These are phyloP conservation scores for Didymellaceae sp. DNA, from an alignment of 2,329 filamentous ascomycete genomes.

Conservation along the genomic window DNA sequence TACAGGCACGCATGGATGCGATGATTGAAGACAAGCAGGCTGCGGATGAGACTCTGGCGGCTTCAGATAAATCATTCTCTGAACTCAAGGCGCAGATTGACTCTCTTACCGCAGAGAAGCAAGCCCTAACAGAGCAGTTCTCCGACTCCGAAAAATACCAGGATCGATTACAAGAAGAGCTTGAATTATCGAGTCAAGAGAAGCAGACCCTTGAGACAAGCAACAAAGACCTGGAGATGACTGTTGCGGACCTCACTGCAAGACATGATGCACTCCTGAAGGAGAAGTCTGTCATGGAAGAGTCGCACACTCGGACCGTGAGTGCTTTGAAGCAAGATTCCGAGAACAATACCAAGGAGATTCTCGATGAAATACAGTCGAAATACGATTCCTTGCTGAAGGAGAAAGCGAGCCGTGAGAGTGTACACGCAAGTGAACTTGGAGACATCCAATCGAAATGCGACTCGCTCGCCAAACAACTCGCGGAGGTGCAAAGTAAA, in stretches of 20 bases:
- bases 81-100: constrained; percentile 36
- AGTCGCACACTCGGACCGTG: constrained; percentile 37
- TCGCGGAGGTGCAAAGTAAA: constrained; percentile 33
- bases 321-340: constrained; percentile 42
- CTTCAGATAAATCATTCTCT: constrained; percentile 10
- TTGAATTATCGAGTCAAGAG: constrained; percentile 26
- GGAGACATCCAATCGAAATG: constrained; percentile 25
- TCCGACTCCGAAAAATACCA: constrained; percentile 22
- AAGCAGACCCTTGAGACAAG: constrained; percentile 27
- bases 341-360: constrained; percentile 34
- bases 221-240: constrained; percentile 28
- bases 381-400: constrained; percentile 30
- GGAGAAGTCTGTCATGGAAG: constrained; percentile 40
- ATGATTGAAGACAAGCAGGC: constrained; percentile 23
- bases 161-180: constrained; percentile 26
- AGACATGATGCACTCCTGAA: constrained; percentile 37
- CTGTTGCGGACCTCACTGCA: constrained; percentile 40
- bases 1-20: constrained; percentile 17
- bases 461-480: constrained; percentile 26
- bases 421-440: constrained; percentile 27
- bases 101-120: constrained; percentile 24
- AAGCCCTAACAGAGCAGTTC: constrained; percentile 22
- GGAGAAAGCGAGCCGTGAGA: constrained; percentile 27
- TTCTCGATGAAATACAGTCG: constrained; percentile 36
- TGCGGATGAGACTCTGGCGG: constrained; percentile 28